phyloP scores from a whole-genome alignment of 225 moss, liverwort and hornwort species.

The Sphagnum contortum region DNA sequence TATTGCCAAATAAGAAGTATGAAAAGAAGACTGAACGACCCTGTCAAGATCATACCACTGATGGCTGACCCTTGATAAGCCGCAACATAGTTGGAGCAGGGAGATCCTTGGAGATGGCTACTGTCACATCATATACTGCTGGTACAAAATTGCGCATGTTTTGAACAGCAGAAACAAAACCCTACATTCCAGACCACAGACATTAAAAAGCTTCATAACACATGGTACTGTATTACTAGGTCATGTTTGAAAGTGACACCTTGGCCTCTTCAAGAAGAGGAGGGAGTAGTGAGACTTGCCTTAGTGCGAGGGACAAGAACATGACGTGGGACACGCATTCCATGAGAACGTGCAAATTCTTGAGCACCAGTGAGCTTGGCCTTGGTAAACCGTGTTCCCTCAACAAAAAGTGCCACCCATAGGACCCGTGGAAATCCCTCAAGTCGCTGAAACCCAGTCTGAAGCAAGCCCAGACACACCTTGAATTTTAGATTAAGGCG shows the following conservation, averaged over 20 bases:
- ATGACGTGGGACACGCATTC: slow-evolving; percentile 69
- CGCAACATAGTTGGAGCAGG: slow-evolving; percentile 82
- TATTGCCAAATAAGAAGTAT: background rate
- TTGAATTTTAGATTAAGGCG: too few species aligned
- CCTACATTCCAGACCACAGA: slow-evolving; percentile 27
- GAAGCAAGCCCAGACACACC: background rate
- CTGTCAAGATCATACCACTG: slow-evolving; percentile 45
- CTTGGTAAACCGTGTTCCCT: slow-evolving; percentile 88
- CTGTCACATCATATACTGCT: slow-evolving; percentile 71
- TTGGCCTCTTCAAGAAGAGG: too few species aligned
- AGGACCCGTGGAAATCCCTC: slow-evolving; percentile 87
- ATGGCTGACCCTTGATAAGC: slow-evolving; percentile 67
- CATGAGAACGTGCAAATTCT: slow-evolving; percentile 61
- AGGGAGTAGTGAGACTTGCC: slow-evolving; percentile 17
- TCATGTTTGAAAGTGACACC: too few species aligned
- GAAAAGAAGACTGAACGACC: background rate
- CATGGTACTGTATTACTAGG: too few species aligned
- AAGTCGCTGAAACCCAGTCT: slow-evolving; percentile 69
- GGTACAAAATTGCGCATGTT: slow-evolving; percentile 89
- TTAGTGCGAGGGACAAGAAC: slow-evolving; percentile 98
- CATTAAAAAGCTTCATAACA: too few species aligned
- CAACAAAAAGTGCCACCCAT: slow-evolving; percentile 98
- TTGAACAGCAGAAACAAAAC: slow-evolving; percentile 90
- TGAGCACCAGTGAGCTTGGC: slow-evolving; percentile 85
- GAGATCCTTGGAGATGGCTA: slow-evolving; percentile 68